Evolutionary conservation across 1,284 basidiomycete genomes (phyloP).

Genomic region (Leccinum glutinopallens): DNA sequence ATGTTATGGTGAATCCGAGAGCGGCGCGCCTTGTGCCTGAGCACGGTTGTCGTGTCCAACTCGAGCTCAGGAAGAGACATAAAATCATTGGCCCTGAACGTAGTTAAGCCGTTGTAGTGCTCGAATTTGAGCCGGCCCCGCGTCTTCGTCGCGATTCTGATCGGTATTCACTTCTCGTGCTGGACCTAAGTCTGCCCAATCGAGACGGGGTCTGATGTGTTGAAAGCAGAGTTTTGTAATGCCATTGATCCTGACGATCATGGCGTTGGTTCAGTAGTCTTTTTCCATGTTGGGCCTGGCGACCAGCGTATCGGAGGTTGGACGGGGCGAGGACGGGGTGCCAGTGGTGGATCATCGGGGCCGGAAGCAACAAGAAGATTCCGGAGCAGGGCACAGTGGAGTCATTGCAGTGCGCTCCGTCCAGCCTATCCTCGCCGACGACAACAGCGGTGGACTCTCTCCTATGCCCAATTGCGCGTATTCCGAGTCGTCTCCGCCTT

Average conservation of each 20-base stretch:
- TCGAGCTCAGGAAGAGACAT: conserved; percentile 57
- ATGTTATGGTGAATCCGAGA: conserved; percentile 2
- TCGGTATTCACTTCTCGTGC: conserved; percentile 34
- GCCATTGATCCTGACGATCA: conserved; percentile 69
- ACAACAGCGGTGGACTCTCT: no score
- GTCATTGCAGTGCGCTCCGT: no score
- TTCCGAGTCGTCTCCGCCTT: no score
- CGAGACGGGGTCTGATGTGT: conserved; percentile 35
- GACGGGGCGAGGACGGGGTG: conserved; percentile 2
- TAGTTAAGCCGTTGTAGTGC: conserved; percentile 44
- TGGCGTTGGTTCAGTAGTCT: conserved; percentile 42
- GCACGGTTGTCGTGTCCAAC: conserved; percentile 59
- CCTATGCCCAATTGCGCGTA: no score
- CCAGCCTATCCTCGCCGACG: no score
- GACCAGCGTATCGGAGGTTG: conserved; percentile 2
- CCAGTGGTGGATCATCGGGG: conserved; percentile 1
- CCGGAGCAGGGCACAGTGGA: conserved; percentile 46
- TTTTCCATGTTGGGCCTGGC: conserved; percentile 23
- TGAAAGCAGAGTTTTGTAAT: conserved; percentile 65
- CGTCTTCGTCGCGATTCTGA: conserved; percentile 61
- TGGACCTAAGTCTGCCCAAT: conserved; percentile 18
- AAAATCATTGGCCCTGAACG: conserved; percentile 71
- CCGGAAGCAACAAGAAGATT: conserved; percentile 44
- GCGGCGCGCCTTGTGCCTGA: conserved; percentile 69
- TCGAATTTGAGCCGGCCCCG: conserved; percentile 64